phyloP scores from a whole-genome alignment of 352 stramenopile species.

The Phytophthora ohioensis region DNA sequence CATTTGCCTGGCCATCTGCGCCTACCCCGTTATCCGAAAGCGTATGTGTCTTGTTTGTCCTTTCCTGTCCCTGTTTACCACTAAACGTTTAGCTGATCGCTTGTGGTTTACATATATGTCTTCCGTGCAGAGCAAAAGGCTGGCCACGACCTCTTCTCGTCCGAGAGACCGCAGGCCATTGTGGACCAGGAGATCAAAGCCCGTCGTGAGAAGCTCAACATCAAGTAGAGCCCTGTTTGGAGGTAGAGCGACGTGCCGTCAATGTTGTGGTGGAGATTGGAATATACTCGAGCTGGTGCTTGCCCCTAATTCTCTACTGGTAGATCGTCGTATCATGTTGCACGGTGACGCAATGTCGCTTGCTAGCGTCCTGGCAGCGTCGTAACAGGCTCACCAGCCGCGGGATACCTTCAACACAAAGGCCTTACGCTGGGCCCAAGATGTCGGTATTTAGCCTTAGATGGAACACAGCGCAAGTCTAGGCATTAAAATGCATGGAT shows the following conservation, averaged over 20 bases:
- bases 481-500: not conserved
- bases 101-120: not conserved
- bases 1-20: constrained; percentile 75
- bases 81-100: not conserved
- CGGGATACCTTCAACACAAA: too few relatives aligned
- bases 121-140: constrained; percentile 70
- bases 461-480: too few relatives aligned
- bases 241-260: not conserved
- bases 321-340: not conserved
- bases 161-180: constrained; percentile 83
- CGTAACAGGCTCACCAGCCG: too few relatives aligned
- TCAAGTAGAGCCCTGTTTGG: constrained; percentile 44
- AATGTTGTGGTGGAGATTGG: constrained; percentile 10
- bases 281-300: constrained; percentile 24
- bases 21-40: constrained; percentile 64
- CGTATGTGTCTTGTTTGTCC: constrained; percentile 54
- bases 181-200: constrained; percentile 75
- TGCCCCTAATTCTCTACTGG: not conserved
- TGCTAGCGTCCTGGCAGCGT: not conserved
- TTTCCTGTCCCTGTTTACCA: constrained; percentile 1
- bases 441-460: too few relatives aligned
- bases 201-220: constrained; percentile 72
- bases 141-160: constrained; percentile 88
- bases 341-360: not conserved
- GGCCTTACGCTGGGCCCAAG: too few relatives aligned